These are phyloP conservation scores for Alternaria gaisen DNA, from an alignment of 2,329 filamentous ascomycete genomes.

Conservation along the genomic window DNA sequence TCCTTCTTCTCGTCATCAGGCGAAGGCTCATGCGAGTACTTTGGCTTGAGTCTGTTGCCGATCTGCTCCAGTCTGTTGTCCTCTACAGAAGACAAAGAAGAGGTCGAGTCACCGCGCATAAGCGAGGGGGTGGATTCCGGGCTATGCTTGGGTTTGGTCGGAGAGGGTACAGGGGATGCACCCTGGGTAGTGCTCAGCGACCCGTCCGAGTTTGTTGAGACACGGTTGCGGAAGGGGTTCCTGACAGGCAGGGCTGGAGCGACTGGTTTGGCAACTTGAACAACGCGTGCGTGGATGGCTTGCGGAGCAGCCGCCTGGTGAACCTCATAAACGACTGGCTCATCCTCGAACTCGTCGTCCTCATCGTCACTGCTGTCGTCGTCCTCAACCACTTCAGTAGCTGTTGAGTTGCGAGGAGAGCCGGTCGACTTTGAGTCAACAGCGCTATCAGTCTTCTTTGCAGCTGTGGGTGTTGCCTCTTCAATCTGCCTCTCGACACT, in stretches of 20 bases:
- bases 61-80: constrained; percentile 41
- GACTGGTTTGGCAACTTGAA: constrained; percentile 82
- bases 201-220: constrained; percentile 46
- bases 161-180: constrained; percentile 30
- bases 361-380: constrained; percentile 55
- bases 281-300: constrained; percentile 78
- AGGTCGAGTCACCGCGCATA: constrained; percentile 46
- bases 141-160: constrained; percentile 37
- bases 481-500: constrained; percentile 14
- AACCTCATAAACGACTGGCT: constrained; percentile 75
- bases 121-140: constrained; percentile 48
- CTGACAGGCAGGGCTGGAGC: constrained; percentile 80
- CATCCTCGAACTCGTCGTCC: constrained; percentile 62
- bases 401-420: constrained; percentile 8
- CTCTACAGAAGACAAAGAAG: constrained; percentile 46
- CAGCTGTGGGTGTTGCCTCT: constrained; percentile 12
- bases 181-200: constrained; percentile 35
- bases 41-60: constrained; percentile 37
- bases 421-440: constrained; percentile 9
- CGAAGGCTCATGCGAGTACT: constrained; percentile 28
- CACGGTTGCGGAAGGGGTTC: constrained; percentile 68
- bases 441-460: constrained; percentile 5
- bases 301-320: constrained; percentile 70
- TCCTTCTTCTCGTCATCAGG: constrained; percentile 34
- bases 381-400: constrained; percentile 56